Evolutionary conservation across 1,284 basidiomycete species (phyloP).

Genomic region (Dichomitus squalens): DNA sequence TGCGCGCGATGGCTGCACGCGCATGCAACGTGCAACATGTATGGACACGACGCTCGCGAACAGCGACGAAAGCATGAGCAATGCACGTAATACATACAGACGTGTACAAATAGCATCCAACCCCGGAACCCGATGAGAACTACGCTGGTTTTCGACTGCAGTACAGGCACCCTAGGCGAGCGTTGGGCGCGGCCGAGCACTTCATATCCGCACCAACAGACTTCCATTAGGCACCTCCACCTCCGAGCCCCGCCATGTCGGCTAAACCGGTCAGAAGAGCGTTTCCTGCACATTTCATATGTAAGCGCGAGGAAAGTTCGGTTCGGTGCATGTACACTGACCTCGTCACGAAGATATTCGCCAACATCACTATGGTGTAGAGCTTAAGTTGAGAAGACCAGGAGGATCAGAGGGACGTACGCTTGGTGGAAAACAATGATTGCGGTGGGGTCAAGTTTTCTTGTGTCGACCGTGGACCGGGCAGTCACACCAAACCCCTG

Average conservation of each 20-base stretch:
- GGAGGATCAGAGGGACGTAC: constrained; percentile 49
- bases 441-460: constrained; percentile 97
- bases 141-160: constrained; percentile 2
- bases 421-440: constrained; percentile 99
- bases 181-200: constrained; percentile 33
- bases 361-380: constrained; percentile 76
- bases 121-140: constrained; percentile 1
- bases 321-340: constrained; percentile 35
- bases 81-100: constrained; percentile 1
- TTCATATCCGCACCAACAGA: constrained; percentile 31
- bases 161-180: constrained; percentile 15
- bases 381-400: neutral
- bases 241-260: neutral
- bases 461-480: constrained; percentile 92
- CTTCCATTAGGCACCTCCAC: neutral
- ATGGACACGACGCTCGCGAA: neutral
- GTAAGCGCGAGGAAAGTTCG: neutral
- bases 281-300: constrained; percentile 55
- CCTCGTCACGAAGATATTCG: constrained; percentile 95
- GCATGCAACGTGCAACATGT: neutral
- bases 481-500: constrained; percentile 99
- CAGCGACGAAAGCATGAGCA: neutral
- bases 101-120: constrained; percentile 3
- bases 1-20: neutral
- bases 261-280: constrained; percentile 52